Conservation (phyloP, 2,329 filamentous ascomycete genomes). For the Curvularia sp. region DNA sequence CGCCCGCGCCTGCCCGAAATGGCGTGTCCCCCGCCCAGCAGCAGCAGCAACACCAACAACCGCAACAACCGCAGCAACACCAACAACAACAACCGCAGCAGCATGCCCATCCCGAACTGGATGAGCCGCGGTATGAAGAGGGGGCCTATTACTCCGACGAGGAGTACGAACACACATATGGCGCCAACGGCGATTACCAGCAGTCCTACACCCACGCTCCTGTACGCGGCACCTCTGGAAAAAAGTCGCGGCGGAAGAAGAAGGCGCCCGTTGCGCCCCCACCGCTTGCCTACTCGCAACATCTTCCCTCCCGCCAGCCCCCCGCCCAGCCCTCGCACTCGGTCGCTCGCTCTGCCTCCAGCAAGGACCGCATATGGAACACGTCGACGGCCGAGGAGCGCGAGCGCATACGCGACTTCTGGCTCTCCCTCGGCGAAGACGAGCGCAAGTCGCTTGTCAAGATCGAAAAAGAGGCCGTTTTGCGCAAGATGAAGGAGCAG, state of each 20-base stretch:
- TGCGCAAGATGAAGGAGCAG: constrained; percentile 99
- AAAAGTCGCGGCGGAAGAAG: constrained; percentile 75
- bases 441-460: constrained; percentile 95
- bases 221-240: constrained; percentile 30
- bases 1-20: constrained; percentile 35
- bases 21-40: constrained; percentile 32
- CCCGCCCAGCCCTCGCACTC: constrained; percentile 56
- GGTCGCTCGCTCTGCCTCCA: constrained; percentile 54
- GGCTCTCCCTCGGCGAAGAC: constrained; percentile 91
- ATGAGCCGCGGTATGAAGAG: constrained; percentile 49
- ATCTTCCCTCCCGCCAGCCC: constrained; percentile 43
- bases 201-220: constrained; percentile 36
- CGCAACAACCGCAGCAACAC: constrained; percentile 32
- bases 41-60: constrained; percentile 6
- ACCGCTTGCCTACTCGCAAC: constrained; percentile 42
- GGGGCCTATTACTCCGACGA: constrained; percentile 55
- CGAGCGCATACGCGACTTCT: constrained; percentile 97
- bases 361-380: constrained; percentile 94
- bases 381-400: constrained; percentile 93
- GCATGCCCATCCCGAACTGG: constrained; percentile 55
- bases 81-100: constrained; percentile 31
- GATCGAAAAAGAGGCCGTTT: constrained; percentile 96
- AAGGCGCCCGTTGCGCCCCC: constrained; percentile 54
- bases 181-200: constrained; percentile 43
- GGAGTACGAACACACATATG: constrained; percentile 45